Evolutionary conservation across 1,284 basidiomycete species (phyloP), one percentile per base, ranked within the genome.

Genomic region (Ceratobasidium papillatum): DNA sequence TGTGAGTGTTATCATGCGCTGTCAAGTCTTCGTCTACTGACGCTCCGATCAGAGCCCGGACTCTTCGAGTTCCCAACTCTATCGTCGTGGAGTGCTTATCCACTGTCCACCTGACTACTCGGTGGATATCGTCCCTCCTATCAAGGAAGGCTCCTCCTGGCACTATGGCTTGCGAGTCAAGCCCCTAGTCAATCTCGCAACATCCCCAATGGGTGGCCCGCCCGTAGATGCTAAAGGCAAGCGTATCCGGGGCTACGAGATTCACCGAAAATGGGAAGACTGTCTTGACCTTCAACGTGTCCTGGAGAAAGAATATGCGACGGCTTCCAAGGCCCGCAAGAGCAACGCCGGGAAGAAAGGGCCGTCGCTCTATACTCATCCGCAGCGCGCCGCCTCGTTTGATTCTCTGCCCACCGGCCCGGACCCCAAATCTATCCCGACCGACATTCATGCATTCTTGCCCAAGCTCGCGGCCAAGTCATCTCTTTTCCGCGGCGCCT

Each of bases 211-310:
- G 54, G 41, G 61, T 43, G 51, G 43, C 14, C n/a, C 47, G 11
- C 34, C 36, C 38, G 74, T 64, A 1, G 36, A 68, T 27, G 47
- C 54, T 7, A 69, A 59, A 32, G 52, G 41, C 32, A 69, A 61
- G 32, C 64, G 54, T 27, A 45, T 72, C 49, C 43, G 56, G 41
- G 74, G 73, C 19, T 77, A 76, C 45, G 56, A 71, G 22, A 77
- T 77, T 36, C 76, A 66, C 73, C 64, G 77, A 52, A 77, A 77
- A 51, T 77, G 77, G 77, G 77, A 77, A 73, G 77, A 77, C 61
- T 77, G 77, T 61, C 76, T 77, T 52, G 77, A 77, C 27, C 65
- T 77, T 14, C 77, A 77, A 69, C 68, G 66, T 43, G 52, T 71
- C 22, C 59, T 77, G 14, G 76, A 76, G 72, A 69, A 63, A 51